Percentiles rank a stretch among this genome's conserved stretches.
Evolutionary conservation across 2,329 filamentous ascomycete species (phyloP).

Genomic region (Helotiales sp.): DNA sequence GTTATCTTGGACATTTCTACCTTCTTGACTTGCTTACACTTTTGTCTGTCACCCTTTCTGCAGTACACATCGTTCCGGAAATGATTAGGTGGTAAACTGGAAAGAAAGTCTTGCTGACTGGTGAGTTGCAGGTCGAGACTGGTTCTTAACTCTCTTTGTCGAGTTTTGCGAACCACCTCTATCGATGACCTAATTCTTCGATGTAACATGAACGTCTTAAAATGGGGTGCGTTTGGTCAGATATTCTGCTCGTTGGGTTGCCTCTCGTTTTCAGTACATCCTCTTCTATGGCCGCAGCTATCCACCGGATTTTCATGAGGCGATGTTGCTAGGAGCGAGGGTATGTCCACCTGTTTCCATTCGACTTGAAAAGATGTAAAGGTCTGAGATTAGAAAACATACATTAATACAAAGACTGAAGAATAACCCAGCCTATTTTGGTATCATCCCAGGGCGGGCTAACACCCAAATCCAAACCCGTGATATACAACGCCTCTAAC

Average conservation of each 20-base stretch:
- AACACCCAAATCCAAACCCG: neutral
- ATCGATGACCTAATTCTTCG: neutral
- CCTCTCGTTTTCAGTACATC: neutral
- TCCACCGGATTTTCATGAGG: neutral
- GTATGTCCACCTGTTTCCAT: neutral
- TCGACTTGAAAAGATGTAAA: neutral
- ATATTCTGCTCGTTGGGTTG: neutral
- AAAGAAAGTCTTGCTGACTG: neutral
- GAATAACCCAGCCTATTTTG: neutral
- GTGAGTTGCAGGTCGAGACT: neutral
- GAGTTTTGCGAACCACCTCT: neutral
- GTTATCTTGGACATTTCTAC: neutral
- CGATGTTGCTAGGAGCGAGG: neutral
- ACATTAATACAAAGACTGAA: neutral
- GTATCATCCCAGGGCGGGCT: neutral
- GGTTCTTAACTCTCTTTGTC: neutral
- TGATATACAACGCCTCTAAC: constrained; percentile 1
- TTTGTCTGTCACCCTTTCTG: neutral
- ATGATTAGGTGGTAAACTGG: too few relatives aligned
- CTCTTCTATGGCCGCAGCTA: neutral
- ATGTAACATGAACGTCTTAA: neutral
- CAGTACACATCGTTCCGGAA: neutral
- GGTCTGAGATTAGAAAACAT: neutral
- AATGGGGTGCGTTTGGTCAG: neutral
- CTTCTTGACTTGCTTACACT: neutral